Evolutionary conservation across 2,329 filamentous ascomycete genomes (phyloP), one percentile per base, ranked within the genome.

Genomic region (Trichoderma afroharzianum): DNA sequence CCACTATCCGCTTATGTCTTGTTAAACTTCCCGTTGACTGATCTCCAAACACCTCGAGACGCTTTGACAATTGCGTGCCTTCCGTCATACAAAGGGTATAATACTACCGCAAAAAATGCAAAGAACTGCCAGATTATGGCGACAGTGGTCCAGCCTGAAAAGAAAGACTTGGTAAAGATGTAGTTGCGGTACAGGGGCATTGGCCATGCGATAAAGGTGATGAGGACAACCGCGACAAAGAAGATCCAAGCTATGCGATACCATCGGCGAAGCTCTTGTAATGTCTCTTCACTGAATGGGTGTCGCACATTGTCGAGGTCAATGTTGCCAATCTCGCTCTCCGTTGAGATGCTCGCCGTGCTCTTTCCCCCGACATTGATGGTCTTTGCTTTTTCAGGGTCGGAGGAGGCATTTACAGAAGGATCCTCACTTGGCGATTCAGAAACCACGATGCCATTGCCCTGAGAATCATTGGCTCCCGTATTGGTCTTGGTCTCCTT

Each of bases 191-290:
- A 70, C n/a, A 70, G 57, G 14, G 68, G 68, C 68, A 70, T 63
- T 57, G 68, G 68, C 68, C 68, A 70, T 32, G 61, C 68, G 15
- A 70, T 36, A 5, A 70, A 70, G 9, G 68, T 70, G 47, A 70
- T 32, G 59, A 70, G 59, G 18, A 70, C 59, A 18, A 70, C 24
- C 2, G 50, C 59, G 7, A 70, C 59, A 11, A 70, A 70, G 32
- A 70, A 70, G 15, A 63, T 47, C 68, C 68, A 70, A n/a, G 68
- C 68, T 11, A 70, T 63, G 43, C 68, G 68, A 57, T 70, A 70
- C 68, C 68, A 70, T 1, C 58, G 50, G 26, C 47, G 18, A 4
- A 70, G 24, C 32, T 70, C 68, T 43, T 59, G 43, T 11, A 70
- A 55, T 6, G 68, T 70, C 30, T 63, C 59, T 30, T 63, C 68